Conservation (phyloP, 768 basidiomycete species). For the Suillus spraguei region DNA sequence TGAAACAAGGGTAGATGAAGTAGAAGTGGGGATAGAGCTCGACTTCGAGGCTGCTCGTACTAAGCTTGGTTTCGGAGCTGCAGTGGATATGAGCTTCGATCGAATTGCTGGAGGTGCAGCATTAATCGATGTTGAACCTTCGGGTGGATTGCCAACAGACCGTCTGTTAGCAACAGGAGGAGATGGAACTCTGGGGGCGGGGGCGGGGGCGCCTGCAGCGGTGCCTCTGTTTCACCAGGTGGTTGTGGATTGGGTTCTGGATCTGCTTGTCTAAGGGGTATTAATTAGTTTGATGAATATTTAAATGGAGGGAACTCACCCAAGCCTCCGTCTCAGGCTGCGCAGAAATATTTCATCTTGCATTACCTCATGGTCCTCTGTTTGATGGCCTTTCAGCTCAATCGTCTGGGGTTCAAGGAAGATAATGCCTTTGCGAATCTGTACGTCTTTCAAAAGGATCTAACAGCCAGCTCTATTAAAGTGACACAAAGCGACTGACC, state of each 20-base stretch:
- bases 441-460: constrained; percentile 72
- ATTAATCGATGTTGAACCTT: neutral
- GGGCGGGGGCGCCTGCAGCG: neutral
- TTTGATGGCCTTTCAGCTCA: constrained; percentile 57
- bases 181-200: neutral
- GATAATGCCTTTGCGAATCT: constrained; percentile 68
- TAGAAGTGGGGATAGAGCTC: constrained; percentile 14
- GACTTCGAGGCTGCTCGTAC: constrained; percentile 6
- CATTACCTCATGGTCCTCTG: constrained; percentile 63
- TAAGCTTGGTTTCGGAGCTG: neutral
- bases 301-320: constrained; percentile 46
- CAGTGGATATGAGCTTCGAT: neutral
- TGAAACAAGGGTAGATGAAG: constrained; percentile 20
- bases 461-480: constrained; percentile 28
- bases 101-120: neutral
- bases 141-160: neutral
- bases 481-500: neutral
- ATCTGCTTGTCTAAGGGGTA: constrained; percentile 27
- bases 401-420: constrained; percentile 76
- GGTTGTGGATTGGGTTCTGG: constrained; percentile 18
- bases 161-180: neutral
- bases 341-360: constrained; percentile 63
- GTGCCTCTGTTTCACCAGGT: neutral
- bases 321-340: constrained; percentile 62
- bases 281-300: neutral